Evolutionary conservation across 1,284 basidiomycete genomes (phyloP).

Genomic region (Ceratobasidium papillatum): DNA sequence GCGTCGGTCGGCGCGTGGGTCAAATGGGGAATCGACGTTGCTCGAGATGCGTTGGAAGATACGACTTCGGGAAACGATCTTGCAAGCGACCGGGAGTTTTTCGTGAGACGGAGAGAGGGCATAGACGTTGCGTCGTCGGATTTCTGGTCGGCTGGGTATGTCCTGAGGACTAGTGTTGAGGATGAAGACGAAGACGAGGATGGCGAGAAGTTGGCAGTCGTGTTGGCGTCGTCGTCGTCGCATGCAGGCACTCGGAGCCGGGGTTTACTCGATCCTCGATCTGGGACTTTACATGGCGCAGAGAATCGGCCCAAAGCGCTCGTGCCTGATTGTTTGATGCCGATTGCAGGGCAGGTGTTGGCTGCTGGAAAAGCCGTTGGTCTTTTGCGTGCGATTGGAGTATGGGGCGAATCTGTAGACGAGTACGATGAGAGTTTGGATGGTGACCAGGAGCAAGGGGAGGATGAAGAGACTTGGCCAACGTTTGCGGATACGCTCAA

Average conservation of each 20-base stretch:
- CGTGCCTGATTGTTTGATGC: constrained; percentile 68
- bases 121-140: constrained; percentile 70
- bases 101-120: constrained; percentile 74
- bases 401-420: constrained; percentile 39
- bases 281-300: background rate
- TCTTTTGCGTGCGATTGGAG: constrained; percentile 63
- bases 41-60: constrained; percentile 51
- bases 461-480: constrained; percentile 52
- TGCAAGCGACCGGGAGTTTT: constrained; percentile 69
- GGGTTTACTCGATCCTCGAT: constrained; percentile 14
- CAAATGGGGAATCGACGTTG: constrained; percentile 71
- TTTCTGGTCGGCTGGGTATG: constrained; percentile 82
- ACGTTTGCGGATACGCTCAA: constrained; percentile 48
- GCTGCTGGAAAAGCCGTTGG: constrained; percentile 83
- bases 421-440: constrained; percentile 25
- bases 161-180: constrained; percentile 55
- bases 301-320: constrained; percentile 51
- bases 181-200: constrained; percentile 49
- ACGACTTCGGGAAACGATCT: constrained; percentile 29
- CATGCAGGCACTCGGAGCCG: constrained; percentile 5
- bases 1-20: constrained; percentile 76
- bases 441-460: constrained; percentile 32
- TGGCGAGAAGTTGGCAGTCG: constrained; percentile 46
- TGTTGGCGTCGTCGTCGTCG: constrained; percentile 5
- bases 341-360: constrained; percentile 66